Base-by-base conservation (phyloP, 1,284 basidiomycete genomes). In the Ceratobasidium sp. region DNA sequence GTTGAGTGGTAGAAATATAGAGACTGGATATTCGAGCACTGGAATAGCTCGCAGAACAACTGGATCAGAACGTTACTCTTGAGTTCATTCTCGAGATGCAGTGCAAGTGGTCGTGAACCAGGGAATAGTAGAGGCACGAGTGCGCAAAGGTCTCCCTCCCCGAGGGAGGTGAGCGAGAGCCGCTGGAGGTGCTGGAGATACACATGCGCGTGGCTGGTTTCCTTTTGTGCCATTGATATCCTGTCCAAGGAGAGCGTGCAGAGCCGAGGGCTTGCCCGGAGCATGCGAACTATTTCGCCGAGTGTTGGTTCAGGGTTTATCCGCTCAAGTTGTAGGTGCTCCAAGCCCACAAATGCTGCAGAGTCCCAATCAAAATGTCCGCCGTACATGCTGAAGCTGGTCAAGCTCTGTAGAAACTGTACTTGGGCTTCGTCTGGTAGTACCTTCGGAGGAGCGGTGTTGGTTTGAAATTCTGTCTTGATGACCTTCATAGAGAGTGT, bases 301-400 rank as follows among this genome's bases (percentile, higher is more conserved):
- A 30, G 55, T 30, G 55, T 57, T 27, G 27, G 55, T 5, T 8
- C 50, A 20, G 50, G 50, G 18, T 52, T 18, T 52, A 52, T n/a
- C 62, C 7, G 41, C 10, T 7, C 62, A 5, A 64, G 38, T 46
- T 64, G 38, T n/a, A 64, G n/a, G n/a, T 41, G 20, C 41, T 64
- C 62, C 62, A 64, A 64, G 20, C 62, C 62, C 18, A 12, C 10
- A 44, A 64, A 64, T 16, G 41, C 62, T n/a, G 62, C 62, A n/a
- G 62, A 64, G 62, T 64, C 62, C 62, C 62, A 64, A 20, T 64
- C 62, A 46, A 64, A 64, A n/a, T 64, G 44, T 7, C 62, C 62
- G 5, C 62, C 62, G 41, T 44, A 64, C n/a, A 64, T 27, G 62
- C 62, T 64, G 6, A 64, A 35, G 16, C 38, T 44, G 14, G 62